Evolutionary conservation across 2,329 filamentous ascomycete genomes (phyloP), one percentile per base, ranked within the genome.

Genomic region (Penicillium sp.): DNA sequence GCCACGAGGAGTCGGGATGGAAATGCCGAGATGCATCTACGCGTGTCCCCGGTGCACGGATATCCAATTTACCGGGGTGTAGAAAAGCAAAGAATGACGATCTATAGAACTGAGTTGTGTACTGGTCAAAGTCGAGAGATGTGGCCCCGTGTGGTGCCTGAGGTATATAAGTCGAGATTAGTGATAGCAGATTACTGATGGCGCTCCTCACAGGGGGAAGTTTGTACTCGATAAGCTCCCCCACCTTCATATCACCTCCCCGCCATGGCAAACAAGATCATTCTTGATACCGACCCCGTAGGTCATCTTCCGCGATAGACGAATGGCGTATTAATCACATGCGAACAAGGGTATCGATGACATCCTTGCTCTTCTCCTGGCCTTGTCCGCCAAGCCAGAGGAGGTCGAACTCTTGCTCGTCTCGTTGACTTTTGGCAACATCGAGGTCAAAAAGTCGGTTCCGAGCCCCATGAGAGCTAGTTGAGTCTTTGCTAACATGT

Each of bases 281-380:
- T 99, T 65, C 94, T 99, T 65, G 94, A 99, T 69, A 97, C 93
- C 2, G 94, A 97, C 70, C 93, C 93, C 76, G 92, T 89, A 79
- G 61, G 71, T 54, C 47, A 13, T 29, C 24, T 8, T 12, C 16
- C n/a, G 6, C 3, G 31, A 21, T 18, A 23, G n/a, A 39, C 4
- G 16, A 0, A 16, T 13, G 18, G 7, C 13, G 13, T 6, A 4
- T 33, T 33, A 29, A 42, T 57, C 21, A 43, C 42, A 42, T 39
- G 10, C n/a, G 6, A 48, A 9, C 15, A 16, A 77, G 75, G 91
- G 93, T 58, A 88, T 94, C 62, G 94, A 99, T 75, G 94, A 99
- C 80, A 81, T 94, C 49, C 80, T 97, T 56, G 93, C 91, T 42
- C 82, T 97, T 71, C 80, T 99, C 31, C 80, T 97, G 46, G 92